Base-by-base conservation (phyloP, 2,329 filamentous ascomycete genomes). In the Cercospora sp. region DNA sequence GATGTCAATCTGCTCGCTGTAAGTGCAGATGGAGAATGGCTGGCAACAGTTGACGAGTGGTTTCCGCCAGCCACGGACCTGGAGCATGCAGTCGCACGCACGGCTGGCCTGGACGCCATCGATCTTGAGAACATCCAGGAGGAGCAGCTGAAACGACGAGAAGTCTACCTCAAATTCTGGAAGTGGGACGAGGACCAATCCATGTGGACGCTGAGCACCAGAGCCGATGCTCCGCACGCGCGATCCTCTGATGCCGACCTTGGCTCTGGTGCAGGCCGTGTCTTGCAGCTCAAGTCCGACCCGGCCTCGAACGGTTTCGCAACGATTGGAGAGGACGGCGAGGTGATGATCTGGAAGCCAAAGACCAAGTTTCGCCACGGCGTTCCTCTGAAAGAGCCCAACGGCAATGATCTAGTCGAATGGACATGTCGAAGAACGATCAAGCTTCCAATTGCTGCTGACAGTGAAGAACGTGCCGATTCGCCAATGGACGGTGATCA, bases 41-140 rank as follows among this genome's bases (percentile, higher is more conserved):
- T 99, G 66, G 94, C 91, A 4, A 97, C 93, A 1, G 87, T 97
- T 1, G 95, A 99, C 77, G 91, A 94, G 75, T 99, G 95, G 95
- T 85, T 86, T 62, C 93, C 93, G 1, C 88, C 91, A 9, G 81
- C 82, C 12, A 83, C 86, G 68, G 93, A 97, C 76, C 80, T 91
- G 13, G 85, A 87, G 45, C 85, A 85, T 66, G 79, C 91, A 30
- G 79, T 83, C 62, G 74, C 79, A 12, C 67, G 67, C 32, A 70
- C 67, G 5, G 49, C 65, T 32, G 66, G 59, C 5, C 62, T 71
- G 9, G 71, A 67, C 16, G 43, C 63, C 10, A 66, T 66, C 4
- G 79, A 81, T 53, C 76, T 81, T 60, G 74, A 77, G 13, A 73
- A 71, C 45, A 67, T 74, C 8, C 65, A 72, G 8, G 82, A 83